A percentile compares a stretch with the other conserved stretches of the same genome.
These are phyloP conservation scores for Hypericum androsaemum DNA, from an alignment of 345 rosid genomes.

Conservation along the genomic window DNA sequence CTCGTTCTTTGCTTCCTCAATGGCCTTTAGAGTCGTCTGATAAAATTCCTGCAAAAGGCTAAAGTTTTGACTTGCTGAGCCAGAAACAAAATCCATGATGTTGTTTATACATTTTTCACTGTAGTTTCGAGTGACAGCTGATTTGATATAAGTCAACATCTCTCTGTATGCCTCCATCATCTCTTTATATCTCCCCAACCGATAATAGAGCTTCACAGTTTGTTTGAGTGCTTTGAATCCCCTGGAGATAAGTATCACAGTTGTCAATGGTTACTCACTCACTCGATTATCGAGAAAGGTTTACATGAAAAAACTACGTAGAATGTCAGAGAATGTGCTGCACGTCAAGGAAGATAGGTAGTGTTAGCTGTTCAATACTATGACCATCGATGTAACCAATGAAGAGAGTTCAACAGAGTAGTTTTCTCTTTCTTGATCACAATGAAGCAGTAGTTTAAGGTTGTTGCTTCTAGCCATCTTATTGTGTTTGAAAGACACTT, in stretches of 20 bases:
- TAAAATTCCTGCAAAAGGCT: slow-evolving; percentile 79
- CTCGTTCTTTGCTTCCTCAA: slow-evolving; percentile 99
- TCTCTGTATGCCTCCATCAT: slow-evolving; percentile 94
- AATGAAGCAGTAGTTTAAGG: no score
- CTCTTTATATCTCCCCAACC: slow-evolving; percentile 73
- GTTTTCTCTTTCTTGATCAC: no score
- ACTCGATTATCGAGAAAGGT: no score
- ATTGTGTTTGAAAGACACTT: no score
- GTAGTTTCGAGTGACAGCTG: slow-evolving; percentile 93
- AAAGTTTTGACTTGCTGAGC: slow-evolving; percentile 94
- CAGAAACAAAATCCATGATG: slow-evolving; percentile 98
- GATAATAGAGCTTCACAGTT: slow-evolving; percentile 93
- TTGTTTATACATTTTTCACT: slow-evolving; percentile 98
- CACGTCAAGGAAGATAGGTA: no score
- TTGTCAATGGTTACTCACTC: no score
- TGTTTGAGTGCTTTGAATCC: slow-evolving; percentile 98
- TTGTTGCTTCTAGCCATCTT: no score
- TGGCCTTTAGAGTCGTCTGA: slow-evolving; percentile 92
- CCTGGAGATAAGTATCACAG: slow-evolving; percentile 30
- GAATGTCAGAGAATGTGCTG: no score
- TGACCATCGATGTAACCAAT: no score
- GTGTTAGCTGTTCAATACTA: no score
- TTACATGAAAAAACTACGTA: no score
- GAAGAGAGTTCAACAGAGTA: no score
- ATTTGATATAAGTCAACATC: slow-evolving; percentile 92